Base-by-base conservation (phyloP, 306 rosid species). In the Dicorynia guianensis region DNA sequence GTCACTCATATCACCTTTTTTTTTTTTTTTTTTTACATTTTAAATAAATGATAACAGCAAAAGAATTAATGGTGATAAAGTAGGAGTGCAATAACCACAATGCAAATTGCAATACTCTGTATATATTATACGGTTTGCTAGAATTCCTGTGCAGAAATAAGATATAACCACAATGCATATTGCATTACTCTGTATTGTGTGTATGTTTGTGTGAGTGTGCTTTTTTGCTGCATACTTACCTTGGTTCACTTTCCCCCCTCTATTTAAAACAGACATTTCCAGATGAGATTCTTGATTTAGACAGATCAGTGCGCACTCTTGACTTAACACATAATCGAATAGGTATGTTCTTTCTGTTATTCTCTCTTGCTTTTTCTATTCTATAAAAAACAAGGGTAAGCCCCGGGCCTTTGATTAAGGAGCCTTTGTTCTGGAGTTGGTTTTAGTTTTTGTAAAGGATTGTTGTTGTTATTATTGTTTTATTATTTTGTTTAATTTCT, bases 311-410 rank as follows among this genome's bases (percentile, higher is more conserved):
- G n/a, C 93, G 93, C 40, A 87, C 98, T 54, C 93, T 95, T 71
- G 99, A 95, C 80, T 71, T 95, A 56, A 92, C 93, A 0, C 88
- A 85, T 76, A 92, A 95, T 82, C 91, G 88, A 79, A 92, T 95
- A 67, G 93, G 97, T 92, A 77, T 49, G 71, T 48, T 14, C 48
- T 63, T 71, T 78, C 69, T 54, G 34, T 78, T 33, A 65, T 8
- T 54, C 49, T 15, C 11, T 25, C 30, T 25, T 70, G 65, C 6
- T 18, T 60, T 11, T 65, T 67, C 43, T 48, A 15, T 42, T 11
- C 35, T 11, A 18, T 9, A 10, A 53, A 63, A 34, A 35, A 63
- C 30, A 55, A 3, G 62, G 14, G 54, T 30, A 18, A 76, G 38
- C 5, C 33, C 38, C 19, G n/a, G 38, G 13, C 58, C 52, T 83